Base-by-base conservation (phyloP, 495 filamentous ascomycete genomes). In the Pyrenula massariospora region DNA sequence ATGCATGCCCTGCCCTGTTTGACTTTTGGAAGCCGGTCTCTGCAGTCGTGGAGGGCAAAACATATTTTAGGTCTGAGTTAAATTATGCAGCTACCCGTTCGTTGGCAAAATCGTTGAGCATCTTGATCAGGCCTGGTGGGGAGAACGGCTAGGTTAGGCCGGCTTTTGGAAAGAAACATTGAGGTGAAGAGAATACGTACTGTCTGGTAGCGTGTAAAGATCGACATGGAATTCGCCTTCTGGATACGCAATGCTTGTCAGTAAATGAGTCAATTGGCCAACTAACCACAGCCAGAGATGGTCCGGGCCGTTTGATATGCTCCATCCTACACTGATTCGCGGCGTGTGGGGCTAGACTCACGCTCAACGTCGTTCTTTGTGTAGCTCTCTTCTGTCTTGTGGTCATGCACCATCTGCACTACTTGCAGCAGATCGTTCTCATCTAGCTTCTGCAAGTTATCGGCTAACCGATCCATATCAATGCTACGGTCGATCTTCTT, bases 151-250 rank as follows among this genome's bases (percentile, higher is more conserved):
- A 94, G 63, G 79, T 75, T 49, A 80, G 60, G 31, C 31, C 31
- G 5, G 15, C 8, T 5, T 5, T 42, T 8, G 31, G 31, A 15
- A 42, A 15, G 31, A 42, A 15, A 42, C 5, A 42, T 42, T 5
- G 31, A 5, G 31, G 31, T 8, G 31, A 15, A 15, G 31, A 42
- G 31, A n/a, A n/a, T n/a, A n/a, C 31, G 5, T 15, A 15, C 70
- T 65, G 53, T 96, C 91, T 0, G 94, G 91, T 21, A 99, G 77
- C 19, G 94, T 97, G 70, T 95, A 97, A 20, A 99, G 79, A 65
- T 99, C 94, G 56, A 99, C 92, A 58, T 96, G 92, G 76, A 99
- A 99, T 72, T 99, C 94, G 59, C 94, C 94, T 66, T 88, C 89
- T 93, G 67, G 50, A 57, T 24, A 22, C n/a, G 24, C 31, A 42